phyloP scores from a whole-genome alignment of 176 grass and related monocot genomes.

The Musa beccarii region DNA sequence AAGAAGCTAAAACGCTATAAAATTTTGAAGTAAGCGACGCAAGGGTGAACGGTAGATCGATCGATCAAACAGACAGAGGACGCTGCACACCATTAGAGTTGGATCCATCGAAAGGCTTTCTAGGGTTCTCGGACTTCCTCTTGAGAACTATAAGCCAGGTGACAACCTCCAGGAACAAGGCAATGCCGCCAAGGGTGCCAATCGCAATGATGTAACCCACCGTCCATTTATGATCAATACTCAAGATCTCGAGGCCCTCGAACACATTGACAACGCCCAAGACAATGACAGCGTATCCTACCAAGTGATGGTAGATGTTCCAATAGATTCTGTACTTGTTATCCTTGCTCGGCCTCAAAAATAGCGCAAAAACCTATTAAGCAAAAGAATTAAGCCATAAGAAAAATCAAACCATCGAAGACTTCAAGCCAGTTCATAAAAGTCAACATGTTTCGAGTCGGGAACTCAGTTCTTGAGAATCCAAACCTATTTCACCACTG shows the following conservation, averaged over 20 bases:
- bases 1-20: too few species aligned
- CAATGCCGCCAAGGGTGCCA: background rate
- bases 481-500: too few species aligned
- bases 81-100: background rate
- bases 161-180: background rate
- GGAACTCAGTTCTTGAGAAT: too few species aligned
- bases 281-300: constrained; percentile 7
- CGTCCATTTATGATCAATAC: constrained; percentile 3
- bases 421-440: too few species aligned
- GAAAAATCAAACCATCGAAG: too few species aligned
- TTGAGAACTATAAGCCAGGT: background rate
- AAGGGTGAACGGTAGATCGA: too few species aligned
- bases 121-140: background rate
- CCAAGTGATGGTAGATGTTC: constrained; percentile 4
- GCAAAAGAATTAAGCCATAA: too few species aligned
- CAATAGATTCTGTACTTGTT: background rate
- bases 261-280: constrained; percentile 3
- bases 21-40: too few species aligned
- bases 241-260: background rate
- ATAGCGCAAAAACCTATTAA: background rate
- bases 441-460: too few species aligned
- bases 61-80: background rate
- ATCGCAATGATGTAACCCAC: background rate
- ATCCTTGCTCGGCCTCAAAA: background rate
- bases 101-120: background rate